phyloP scores from a whole-genome alignment of 2,329 filamentous ascomycete genomes.

The Trichoderma afroharzianum region DNA sequence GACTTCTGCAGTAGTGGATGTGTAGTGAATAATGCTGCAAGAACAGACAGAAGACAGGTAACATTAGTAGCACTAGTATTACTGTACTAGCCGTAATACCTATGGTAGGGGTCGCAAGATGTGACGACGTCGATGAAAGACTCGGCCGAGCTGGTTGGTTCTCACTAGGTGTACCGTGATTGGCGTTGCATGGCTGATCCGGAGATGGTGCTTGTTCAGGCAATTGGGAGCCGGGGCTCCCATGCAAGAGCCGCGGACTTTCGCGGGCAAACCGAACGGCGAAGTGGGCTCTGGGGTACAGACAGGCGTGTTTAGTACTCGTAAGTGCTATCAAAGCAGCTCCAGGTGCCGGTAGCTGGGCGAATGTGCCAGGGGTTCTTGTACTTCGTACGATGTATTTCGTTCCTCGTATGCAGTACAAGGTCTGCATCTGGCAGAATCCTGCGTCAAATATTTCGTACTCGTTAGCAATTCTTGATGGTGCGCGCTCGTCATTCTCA shows the following conservation, averaged over 20 bases:
- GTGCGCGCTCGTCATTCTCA: neutral
- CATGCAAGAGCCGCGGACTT: conserved; percentile 17
- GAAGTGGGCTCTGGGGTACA: conserved; percentile 14
- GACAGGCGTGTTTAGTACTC: neutral
- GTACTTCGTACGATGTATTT: neutral
- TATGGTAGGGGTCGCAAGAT: neutral
- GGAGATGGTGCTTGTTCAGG: conserved; percentile 24
- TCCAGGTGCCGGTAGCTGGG: neutral
- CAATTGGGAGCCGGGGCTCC: conserved; percentile 19
- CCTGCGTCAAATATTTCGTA: neutral
- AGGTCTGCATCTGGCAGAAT: neutral
- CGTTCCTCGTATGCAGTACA: neutral
- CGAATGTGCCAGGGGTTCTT: neutral
- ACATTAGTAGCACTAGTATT: neutral
- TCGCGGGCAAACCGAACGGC: conserved; percentile 18
- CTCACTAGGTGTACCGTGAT: conserved; percentile 12
- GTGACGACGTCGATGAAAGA: conserved; percentile 9
- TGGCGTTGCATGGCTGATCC: conserved; percentile 19
- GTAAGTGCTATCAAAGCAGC: neutral
- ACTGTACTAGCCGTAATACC: neutral
- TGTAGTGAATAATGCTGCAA: neutral
- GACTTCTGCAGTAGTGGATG: neutral
- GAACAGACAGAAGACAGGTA: too few species aligned
- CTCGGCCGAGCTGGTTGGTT: conserved; percentile 18
- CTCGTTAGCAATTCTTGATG: neutral